Evolutionary conservation across 176 grass and related monocot species (phyloP).

Genomic region (Aegilops bicornis): DNA sequence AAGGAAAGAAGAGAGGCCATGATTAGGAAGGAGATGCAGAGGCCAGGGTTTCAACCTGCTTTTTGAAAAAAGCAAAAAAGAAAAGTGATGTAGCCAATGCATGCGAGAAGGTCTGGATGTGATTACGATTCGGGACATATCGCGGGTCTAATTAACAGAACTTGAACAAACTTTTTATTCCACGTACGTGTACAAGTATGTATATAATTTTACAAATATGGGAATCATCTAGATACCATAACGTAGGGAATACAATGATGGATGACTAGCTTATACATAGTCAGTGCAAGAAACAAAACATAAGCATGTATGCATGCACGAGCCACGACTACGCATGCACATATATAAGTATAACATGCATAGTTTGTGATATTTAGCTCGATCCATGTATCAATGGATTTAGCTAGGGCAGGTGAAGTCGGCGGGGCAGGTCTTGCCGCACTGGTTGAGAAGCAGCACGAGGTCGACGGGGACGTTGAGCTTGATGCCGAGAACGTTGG

Average conservation of each 20-base stretch:
- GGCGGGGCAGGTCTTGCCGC: conserved; percentile 50
- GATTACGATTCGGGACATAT: not conserved
- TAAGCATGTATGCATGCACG: not conserved
- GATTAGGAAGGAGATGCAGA: too few species aligned
- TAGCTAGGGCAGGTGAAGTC: conserved; percentile 51
- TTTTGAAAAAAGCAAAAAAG: too few species aligned
- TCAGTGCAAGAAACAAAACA: not conserved
- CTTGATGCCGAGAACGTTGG: conserved; percentile 56
- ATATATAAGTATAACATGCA: not conserved
- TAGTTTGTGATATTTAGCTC: not conserved
- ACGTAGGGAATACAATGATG: not conserved
- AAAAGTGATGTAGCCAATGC: not conserved
- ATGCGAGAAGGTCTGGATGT: not conserved
- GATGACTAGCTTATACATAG: not conserved
- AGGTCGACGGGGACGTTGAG: conserved; percentile 57
- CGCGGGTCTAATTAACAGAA: not conserved
- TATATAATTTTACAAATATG: not conserved
- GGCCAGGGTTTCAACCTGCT: too few species aligned
- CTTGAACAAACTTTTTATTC: conserved; percentile 19
- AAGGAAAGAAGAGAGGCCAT: too few species aligned
- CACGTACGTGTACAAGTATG: not conserved
- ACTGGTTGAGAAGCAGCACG: conserved; percentile 57
- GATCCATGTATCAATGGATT: not conserved
- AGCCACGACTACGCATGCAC: not conserved
- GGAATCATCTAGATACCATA: not conserved